Conservation (phyloP, 306 rosid species). For the Cyclanthera cordifolia region DNA sequence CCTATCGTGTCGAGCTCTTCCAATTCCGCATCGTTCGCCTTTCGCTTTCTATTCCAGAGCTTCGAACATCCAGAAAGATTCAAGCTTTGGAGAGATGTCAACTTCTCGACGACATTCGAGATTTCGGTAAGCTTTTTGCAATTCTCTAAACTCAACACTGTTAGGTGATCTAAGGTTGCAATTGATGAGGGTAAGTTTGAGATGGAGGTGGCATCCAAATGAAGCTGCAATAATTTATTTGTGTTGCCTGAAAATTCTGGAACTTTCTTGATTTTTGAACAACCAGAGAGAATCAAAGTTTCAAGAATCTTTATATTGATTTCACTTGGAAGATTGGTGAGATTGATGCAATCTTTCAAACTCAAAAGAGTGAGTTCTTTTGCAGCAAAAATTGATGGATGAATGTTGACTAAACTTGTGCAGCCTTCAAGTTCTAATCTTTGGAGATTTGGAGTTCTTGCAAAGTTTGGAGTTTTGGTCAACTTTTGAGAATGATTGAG, state of each 20-base stretch:
- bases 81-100: not conserved
- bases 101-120: not conserved
- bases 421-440: slow-evolving; percentile 12
- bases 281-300: not conserved
- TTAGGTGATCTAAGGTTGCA: not conserved
- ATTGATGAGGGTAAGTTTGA: slow-evolving; percentile 5
- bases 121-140: not conserved
- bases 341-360: not conserved
- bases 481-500: slow-evolving; percentile 14
- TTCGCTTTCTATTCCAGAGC: not conserved
- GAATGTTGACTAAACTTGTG: slow-evolving; percentile 10
- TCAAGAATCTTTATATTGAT: slow-evolving; percentile 9
- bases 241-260: slow-evolving; percentile 10
- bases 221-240: not conserved
- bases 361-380: not conserved
- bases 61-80: not conserved
- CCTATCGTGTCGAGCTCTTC: slow-evolving; percentile 13
- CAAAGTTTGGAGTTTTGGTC: slow-evolving; percentile 14
- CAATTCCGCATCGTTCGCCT: not conserved
- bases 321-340: not conserved
- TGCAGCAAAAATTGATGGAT: slow-evolving; percentile 11
- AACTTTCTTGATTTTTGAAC: slow-evolving; percentile 3
- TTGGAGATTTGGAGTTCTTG: slow-evolving; percentile 6
- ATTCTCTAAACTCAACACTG: not conserved
- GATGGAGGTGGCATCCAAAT: not conserved